Conservation (phyloP, 2,329 filamentous ascomycete species). For the Acephala macrosclerotiorum region DNA sequence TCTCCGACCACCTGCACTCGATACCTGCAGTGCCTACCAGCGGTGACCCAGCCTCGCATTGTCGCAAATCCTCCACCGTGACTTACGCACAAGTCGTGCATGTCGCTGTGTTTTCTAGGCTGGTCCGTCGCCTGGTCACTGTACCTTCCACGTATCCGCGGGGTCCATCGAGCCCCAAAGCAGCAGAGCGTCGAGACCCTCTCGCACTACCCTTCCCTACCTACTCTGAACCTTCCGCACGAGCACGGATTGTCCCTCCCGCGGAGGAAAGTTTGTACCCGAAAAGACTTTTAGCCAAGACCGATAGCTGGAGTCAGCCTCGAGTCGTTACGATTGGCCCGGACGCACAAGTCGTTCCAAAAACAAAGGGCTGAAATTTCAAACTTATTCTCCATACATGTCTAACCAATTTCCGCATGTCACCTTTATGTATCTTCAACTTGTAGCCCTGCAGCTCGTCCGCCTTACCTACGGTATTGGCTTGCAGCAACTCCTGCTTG, state of each 20-base stretch:
- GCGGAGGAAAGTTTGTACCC: background rate
- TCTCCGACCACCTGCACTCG: background rate
- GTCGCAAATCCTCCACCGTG: slow-evolving; percentile 2
- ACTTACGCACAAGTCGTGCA: slow-evolving; percentile 1
- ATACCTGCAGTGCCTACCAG: background rate
- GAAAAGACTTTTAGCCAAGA: slow-evolving; percentile 1
- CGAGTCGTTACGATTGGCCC: slow-evolving; percentile 14
- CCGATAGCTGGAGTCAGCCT: slow-evolving; percentile 19
- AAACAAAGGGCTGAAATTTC: background rate
- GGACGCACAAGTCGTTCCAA: background rate
- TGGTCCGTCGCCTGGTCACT: background rate
- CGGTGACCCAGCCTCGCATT: background rate
- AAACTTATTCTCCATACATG: background rate
- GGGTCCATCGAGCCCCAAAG: background rate
- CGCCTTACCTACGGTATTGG: slow-evolving; percentile 3
- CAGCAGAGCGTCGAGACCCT: background rate
- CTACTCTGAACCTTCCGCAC: background rate
- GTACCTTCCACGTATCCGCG: background rate
- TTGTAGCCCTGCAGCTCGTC: slow-evolving; percentile 5
- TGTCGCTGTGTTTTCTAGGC: background rate
- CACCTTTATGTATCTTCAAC: background rate
- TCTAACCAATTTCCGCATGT: slow-evolving; percentile 1
- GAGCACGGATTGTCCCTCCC: background rate
- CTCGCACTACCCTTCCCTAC: background rate
- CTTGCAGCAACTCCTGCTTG: slow-evolving; percentile 6